Evolutionary conservation across 2,329 filamentous ascomycete species (phyloP), one percentile per base, ranked within the genome.

Genomic region (Alternaria infectoria): DNA sequence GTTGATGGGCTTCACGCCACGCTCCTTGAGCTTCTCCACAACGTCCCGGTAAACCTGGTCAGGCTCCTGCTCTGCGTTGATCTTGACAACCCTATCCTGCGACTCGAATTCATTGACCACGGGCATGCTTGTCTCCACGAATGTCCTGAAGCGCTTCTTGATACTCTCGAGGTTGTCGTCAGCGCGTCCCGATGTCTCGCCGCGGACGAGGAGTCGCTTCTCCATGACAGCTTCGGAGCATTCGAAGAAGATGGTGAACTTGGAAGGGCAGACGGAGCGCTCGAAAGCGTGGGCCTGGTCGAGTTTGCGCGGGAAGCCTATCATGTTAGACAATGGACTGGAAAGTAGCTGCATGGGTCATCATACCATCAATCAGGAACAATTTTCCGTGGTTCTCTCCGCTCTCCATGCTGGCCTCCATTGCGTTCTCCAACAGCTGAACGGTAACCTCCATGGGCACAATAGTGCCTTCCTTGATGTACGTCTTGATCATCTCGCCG

Each of bases 371-470:
- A 65, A 91, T 89, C 68, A 91, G 76, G 85, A 98, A 98, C 74
- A 91, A 89, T 57, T 87, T 87, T 79, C 89, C 90, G 68, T 77
- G 79, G 8, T 83, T 81, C 60, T 85, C 81, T 25, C 65, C 69
- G 19, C 46, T 69, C 59, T 85, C 77, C 56, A 97, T 88, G 12
- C 87, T 86, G 9, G 87, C 88, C 60, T 86, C 86, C 93, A 99
- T 98, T 62, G 94, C 93, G 81, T 97, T 97, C 83, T 97, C 94
- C 46, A 99, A 87, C 36, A 99, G 84, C 74, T 94, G 91, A 63
- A 99, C 91, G 6, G 96, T 99, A 54, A 98, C 93, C 81, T 98
- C 95, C 93, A 97, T 97, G n/a, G 96, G 96, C 68, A 99, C 96
- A 80, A 99, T 99, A 73, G 89, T 89, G 63, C 96, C 96, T 79